Base-by-base conservation (phyloP, 768 basidiomycete species). In the Amanita rubescens region DNA sequence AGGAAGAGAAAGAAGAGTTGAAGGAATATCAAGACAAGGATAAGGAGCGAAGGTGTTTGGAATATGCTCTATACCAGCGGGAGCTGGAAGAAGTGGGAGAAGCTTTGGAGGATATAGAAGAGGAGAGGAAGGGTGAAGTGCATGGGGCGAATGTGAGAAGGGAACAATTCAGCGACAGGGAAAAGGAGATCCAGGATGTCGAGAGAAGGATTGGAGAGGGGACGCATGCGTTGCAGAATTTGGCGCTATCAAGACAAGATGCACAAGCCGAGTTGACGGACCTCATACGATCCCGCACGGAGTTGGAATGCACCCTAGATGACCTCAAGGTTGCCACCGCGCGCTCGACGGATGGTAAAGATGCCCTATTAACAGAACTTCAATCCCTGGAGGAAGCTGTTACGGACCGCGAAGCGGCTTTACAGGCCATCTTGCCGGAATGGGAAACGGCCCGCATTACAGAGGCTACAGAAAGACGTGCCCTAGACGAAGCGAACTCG, bases 1-100 rank as follows among this genome's bases (percentile, higher is more conserved):
- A 99, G 63, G 93, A 96, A 63, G 96, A 99, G 71, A 98, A 98
- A 65, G 91, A 95, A 58, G 96, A 99, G 65, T 70, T 99, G 53
- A 95, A 94, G 64, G 93, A 96, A 66, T 99, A 90, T 63, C 93
- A 96, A 66, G 85, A 90, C 58, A 93, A 93, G 65, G 96, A 99
- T 65, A 91, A 92, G 67, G 92, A 97, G 55, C 75, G 95, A 34
- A 77, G 95, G 37, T 95, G 93, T 66, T 73, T 97, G 61, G 96
- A 99, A 65, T 98, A 97, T 65, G 92, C 94, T 0, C 69, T 98
- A 57, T 92, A 96, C 68, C 87, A 91, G 59, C 79, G 89, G 33
- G 95, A 99, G 63, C 68, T 97, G 35, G 84, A 89, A 55, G 95
- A 98, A 59, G 93, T 95, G 1, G 82, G 80, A 0, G 85, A 86